These are phyloP conservation scores for Colletotrichum spaethianum DNA, from an alignment of 2,329 filamentous ascomycete genomes.

Conservation along the genomic window DNA sequence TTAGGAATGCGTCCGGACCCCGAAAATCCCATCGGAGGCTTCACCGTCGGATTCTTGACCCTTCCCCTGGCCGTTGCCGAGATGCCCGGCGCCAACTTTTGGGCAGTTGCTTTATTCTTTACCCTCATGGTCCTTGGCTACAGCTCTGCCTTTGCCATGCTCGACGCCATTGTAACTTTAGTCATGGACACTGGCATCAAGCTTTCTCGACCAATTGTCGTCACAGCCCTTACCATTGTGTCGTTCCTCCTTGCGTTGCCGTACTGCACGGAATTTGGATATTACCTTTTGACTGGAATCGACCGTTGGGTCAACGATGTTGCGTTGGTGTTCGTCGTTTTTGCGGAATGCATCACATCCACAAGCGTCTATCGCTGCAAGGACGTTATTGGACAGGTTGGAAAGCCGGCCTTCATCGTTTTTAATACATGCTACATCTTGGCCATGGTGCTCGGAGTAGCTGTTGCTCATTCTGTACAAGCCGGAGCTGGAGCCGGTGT, in stretches of 20 bases:
- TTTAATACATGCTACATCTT: constrained; percentile 68
- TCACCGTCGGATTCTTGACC: constrained; percentile 71
- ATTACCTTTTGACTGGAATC: constrained; percentile 67
- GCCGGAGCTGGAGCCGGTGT: constrained; percentile 63
- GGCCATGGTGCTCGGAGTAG: constrained; percentile 66
- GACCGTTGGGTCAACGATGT: constrained; percentile 71
- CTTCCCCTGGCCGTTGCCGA: constrained; percentile 68
- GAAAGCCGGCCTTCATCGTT: constrained; percentile 58
- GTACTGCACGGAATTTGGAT: constrained; percentile 72
- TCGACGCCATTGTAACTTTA: constrained; percentile 69
- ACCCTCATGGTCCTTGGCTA: constrained; percentile 71
- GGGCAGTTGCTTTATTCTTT: constrained; percentile 71
- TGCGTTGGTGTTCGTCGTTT: constrained; percentile 67
- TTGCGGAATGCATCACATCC: constrained; percentile 65
- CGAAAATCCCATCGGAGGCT: constrained; percentile 63
- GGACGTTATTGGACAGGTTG: constrained; percentile 60
- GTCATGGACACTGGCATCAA: constrained; percentile 67
- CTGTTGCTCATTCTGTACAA: constrained; percentile 61
- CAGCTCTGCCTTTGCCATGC: constrained; percentile 71
- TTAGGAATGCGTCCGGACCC: constrained; percentile 54
- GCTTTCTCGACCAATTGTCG: constrained; percentile 61
- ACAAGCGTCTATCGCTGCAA: constrained; percentile 68
- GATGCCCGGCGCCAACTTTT: constrained; percentile 71
- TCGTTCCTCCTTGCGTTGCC: constrained; percentile 69
- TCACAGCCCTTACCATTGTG: constrained; percentile 62